Conservation (phyloP, 805 yeast genomes). For the Candida quercuum region DNA sequence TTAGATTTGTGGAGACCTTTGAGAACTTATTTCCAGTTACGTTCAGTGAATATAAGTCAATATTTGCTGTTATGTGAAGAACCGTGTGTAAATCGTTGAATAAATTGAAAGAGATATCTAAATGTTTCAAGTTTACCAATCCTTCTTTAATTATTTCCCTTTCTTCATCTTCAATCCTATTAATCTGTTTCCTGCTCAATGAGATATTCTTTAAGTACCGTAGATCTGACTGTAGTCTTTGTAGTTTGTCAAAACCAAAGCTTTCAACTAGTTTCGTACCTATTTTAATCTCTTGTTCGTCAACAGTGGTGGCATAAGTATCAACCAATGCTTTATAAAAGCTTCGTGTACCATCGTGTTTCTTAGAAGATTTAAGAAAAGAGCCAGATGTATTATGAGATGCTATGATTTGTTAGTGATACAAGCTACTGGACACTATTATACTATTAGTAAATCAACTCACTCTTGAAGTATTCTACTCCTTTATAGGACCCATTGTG, state of each 20-base stretch:
- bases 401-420: slow-evolving; percentile 11
- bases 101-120: slow-evolving; percentile 62
- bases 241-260: slow-evolving; percentile 59
- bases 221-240: slow-evolving; percentile 42
- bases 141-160: not conserved
- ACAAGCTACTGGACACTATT: too few species aligned
- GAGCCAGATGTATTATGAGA: slow-evolving; percentile 48
- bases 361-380: slow-evolving; percentile 46
- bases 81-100: slow-evolving; percentile 37
- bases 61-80: slow-evolving; percentile 27
- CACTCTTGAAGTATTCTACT: slow-evolving; percentile 43
- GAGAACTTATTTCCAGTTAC: slow-evolving; percentile 50
- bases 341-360: slow-evolving; percentile 24
- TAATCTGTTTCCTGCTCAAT: slow-evolving; percentile 39
- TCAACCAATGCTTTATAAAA: slow-evolving; percentile 46
- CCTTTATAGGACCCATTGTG: slow-evolving; percentile 61
- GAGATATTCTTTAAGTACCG: slow-evolving; percentile 41
- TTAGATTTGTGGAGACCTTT: not conserved
- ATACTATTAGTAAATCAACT: slow-evolving; percentile 11
- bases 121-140: slow-evolving; percentile 31
- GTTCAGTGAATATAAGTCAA: slow-evolving; percentile 37
- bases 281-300: slow-evolving; percentile 32
- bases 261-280: slow-evolving; percentile 57
- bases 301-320: slow-evolving; percentile 39
- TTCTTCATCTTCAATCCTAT: slow-evolving; percentile 4